Evolutionary conservation across 139 green algal species (phyloP).

Genomic region (Asterochloris sp.): DNA sequence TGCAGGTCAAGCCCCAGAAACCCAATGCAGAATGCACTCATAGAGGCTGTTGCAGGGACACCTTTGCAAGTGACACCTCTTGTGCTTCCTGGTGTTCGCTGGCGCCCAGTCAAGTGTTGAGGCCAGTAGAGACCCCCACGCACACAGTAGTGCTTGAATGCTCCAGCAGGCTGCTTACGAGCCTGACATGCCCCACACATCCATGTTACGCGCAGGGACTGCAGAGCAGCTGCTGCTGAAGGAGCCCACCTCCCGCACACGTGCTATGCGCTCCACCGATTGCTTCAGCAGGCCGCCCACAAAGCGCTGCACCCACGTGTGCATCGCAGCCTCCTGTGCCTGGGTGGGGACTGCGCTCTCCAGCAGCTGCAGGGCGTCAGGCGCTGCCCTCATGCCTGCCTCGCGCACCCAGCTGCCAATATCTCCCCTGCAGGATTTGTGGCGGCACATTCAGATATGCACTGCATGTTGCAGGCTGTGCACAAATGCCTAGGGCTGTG

Average conservation of each 20-base stretch:
- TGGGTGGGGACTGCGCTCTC: neutral
- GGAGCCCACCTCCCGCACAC: conserved; percentile 45
- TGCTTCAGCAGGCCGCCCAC: conserved; percentile 63
- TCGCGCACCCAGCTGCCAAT: conserved; percentile 93
- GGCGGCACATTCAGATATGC: neutral
- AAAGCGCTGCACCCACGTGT: neutral
- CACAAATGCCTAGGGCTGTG: too few relatives aligned
- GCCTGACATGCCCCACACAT: too few relatives aligned
- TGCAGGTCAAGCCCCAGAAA: too few relatives aligned
- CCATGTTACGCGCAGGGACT: too few relatives aligned
- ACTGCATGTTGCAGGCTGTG: neutral
- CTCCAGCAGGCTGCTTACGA: too few relatives aligned
- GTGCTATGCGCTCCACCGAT: conserved; percentile 79
- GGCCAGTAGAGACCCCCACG: too few relatives aligned
- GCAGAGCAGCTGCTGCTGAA: neutral
- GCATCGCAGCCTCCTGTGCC: neutral
- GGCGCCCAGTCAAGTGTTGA: too few relatives aligned
- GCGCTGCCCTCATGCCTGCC: conserved; percentile 69
- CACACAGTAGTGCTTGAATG: too few relatives aligned
- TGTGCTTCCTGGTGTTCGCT: too few relatives aligned
- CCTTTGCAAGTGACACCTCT: too few relatives aligned
- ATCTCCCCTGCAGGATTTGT: conserved; percentile 63
- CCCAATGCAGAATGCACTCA: too few relatives aligned
- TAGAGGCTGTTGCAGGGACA: too few relatives aligned
- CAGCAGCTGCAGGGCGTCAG: conserved; percentile 32